phyloP scores from a whole-genome alignment of 2,329 filamentous ascomycete genomes.

The Hymenoscyphus salicellus region DNA sequence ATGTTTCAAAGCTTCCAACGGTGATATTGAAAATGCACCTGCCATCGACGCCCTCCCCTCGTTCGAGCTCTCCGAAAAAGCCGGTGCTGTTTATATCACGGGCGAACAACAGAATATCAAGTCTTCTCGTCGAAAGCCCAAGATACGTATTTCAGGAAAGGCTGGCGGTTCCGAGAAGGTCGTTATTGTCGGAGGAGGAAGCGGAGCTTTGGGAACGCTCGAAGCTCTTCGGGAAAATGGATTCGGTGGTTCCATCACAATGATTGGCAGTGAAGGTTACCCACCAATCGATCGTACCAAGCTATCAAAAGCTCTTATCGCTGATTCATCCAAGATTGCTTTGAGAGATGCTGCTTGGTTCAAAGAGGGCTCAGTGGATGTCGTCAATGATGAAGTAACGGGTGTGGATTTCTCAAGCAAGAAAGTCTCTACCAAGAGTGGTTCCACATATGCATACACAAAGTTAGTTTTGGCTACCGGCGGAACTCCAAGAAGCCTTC shows the following conservation, averaged over 20 bases:
- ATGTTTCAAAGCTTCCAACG: conserved; percentile 85
- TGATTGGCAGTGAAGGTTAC: conserved; percentile 81
- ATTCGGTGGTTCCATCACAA: conserved; percentile 74
- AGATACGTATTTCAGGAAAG: conserved; percentile 62
- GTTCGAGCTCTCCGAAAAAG: conserved; percentile 77
- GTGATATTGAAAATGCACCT: conserved; percentile 93
- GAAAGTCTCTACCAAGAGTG: conserved; percentile 70
- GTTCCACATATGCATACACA: conserved; percentile 70
- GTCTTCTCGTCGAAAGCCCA: conserved; percentile 67
- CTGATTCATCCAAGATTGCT: conserved; percentile 74
- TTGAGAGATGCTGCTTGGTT: conserved; percentile 78
- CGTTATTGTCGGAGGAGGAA: conserved; percentile 85
- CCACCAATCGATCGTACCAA: conserved; percentile 91
- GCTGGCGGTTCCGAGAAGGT: conserved; percentile 59
- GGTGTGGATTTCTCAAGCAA: conserved; percentile 73
- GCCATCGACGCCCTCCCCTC: conserved; percentile 81
- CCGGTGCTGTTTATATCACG: conserved; percentile 80
- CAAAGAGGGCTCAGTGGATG: conserved; percentile 56
- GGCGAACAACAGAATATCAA: conserved; percentile 79
- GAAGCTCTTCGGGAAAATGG: conserved; percentile 81
- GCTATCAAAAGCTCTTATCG: conserved; percentile 87
- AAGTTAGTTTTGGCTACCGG: conserved; percentile 91
- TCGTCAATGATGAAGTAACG: conserved; percentile 63
- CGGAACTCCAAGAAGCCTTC: conserved; percentile 70
- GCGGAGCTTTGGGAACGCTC: conserved; percentile 75